phyloP scores from a whole-genome alignment of 2,329 filamentous ascomycete genomes.

The Aureobasidium uvarum region DNA sequence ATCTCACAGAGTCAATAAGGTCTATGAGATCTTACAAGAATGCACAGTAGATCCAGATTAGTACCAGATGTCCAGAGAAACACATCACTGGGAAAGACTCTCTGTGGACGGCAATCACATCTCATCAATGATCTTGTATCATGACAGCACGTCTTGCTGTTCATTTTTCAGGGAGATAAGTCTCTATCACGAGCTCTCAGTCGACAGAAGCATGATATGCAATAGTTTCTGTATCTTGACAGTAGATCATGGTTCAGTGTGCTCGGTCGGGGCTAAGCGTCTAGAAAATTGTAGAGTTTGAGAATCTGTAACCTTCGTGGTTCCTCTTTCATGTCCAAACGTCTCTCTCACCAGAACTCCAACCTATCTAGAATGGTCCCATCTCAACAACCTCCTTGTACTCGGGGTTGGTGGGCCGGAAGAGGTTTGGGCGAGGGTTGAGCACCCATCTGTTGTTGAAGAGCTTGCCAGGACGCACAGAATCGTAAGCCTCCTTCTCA shows the following conservation, averaged over 20 bases:
- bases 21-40: background rate
- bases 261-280: background rate
- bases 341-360: background rate
- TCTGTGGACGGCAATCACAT: background rate
- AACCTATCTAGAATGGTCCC: background rate
- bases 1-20: background rate
- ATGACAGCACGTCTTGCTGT: background rate
- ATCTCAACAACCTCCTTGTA: background rate
- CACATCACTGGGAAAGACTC: background rate
- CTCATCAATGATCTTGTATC: background rate
- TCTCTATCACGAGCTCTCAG: too few species aligned
- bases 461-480: background rate
- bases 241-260: too few species aligned
- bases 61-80: background rate
- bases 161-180: too few species aligned
- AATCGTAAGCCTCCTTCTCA: background rate
- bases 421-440: background rate
- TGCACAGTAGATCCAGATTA: background rate
- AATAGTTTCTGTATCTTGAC: too few species aligned
- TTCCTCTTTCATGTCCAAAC: background rate
- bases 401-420: background rate
- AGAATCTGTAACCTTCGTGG: background rate
- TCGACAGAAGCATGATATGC: too few species aligned
- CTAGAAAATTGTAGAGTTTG: background rate
- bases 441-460: background rate